These are phyloP conservation scores for Monosporozyma aerobia DNA, from an alignment of 805 yeast species.

Conservation along the genomic window DNA sequence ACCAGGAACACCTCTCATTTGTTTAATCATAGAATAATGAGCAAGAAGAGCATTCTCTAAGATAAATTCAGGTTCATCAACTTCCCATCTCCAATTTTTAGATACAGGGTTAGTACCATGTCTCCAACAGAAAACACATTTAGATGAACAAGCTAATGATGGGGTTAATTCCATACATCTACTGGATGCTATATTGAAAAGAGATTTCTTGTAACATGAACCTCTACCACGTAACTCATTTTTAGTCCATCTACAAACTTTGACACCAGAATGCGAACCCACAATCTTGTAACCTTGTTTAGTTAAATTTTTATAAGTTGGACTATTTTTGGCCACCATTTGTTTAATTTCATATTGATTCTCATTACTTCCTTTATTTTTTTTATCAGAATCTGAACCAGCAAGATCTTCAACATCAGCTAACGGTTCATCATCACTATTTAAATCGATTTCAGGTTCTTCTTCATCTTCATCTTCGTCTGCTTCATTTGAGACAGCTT, in stretches of 20 bases:
- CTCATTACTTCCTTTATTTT: too few species aligned
- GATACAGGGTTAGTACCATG: slow-evolving; percentile 97
- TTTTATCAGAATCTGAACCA: slow-evolving; percentile 22
- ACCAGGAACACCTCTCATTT: slow-evolving; percentile 93
- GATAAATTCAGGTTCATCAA: slow-evolving; percentile 79
- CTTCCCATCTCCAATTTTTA: slow-evolving; percentile 93
- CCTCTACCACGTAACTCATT: slow-evolving; percentile 91
- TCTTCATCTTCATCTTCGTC: slow-evolving; percentile 28
- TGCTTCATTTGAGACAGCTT: slow-evolving; percentile 47
- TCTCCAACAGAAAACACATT: slow-evolving; percentile 96
- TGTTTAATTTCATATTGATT: slow-evolving; percentile 40
- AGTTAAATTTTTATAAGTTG: slow-evolving; percentile 78
- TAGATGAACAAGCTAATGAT: slow-evolving; percentile 84
- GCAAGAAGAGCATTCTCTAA: slow-evolving; percentile 80
- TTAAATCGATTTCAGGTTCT: slow-evolving; percentile 28
- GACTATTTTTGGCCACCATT: slow-evolving; percentile 86
- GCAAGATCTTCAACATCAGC: slow-evolving; percentile 92
- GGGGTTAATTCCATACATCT: slow-evolving; percentile 96
- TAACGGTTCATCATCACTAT: slow-evolving; percentile 30
- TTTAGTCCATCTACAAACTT: slow-evolving; percentile 93
- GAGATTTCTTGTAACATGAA: slow-evolving; percentile 85
- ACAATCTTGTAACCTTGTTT: slow-evolving; percentile 91
- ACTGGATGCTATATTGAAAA: slow-evolving; percentile 84
- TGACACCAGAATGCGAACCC: slow-evolving; percentile 92
- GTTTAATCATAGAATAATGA: slow-evolving; percentile 85